These are phyloP conservation scores for Simplicillium aogashimaense DNA, from an alignment of 2,329 filamentous ascomycete species.

Conservation along the genomic window DNA sequence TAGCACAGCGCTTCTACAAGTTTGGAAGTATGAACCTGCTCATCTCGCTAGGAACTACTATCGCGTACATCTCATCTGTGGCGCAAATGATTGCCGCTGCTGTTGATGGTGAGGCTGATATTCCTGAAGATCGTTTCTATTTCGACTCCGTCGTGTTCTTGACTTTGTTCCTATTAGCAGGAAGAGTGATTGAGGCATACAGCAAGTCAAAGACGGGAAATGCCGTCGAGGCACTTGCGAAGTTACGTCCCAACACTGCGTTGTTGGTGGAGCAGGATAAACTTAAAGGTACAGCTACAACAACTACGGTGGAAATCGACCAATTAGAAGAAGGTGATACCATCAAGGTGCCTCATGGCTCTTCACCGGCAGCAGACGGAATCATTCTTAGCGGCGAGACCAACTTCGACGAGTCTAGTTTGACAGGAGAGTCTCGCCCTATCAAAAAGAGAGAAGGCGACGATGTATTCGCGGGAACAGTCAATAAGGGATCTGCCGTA, in stretches of 20 bases:
- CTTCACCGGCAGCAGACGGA: slow-evolving; percentile 79
- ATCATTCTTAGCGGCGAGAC: slow-evolving; percentile 51
- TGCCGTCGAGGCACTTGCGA: slow-evolving; percentile 70
- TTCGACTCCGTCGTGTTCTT: slow-evolving; percentile 92
- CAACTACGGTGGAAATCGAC: slow-evolving; percentile 45
- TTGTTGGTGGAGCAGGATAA: slow-evolving; percentile 48
- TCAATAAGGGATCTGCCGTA: slow-evolving; percentile 59
- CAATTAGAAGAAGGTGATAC: slow-evolving; percentile 65
- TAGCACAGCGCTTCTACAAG: slow-evolving; percentile 71
- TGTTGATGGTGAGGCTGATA: slow-evolving; percentile 27
- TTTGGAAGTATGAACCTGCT: slow-evolving; percentile 97
- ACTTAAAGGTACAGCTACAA: slow-evolving; percentile 22
- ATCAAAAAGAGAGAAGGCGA: slow-evolving; percentile 56
- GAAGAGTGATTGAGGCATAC: slow-evolving; percentile 74
- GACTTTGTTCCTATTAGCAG: slow-evolving; percentile 73
- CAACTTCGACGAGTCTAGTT: slow-evolving; percentile 78
- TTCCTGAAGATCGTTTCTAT: slow-evolving; percentile 51
- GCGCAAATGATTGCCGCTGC: slow-evolving; percentile 62
- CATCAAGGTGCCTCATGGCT: slow-evolving; percentile 67
- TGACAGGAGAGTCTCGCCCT: slow-evolving; percentile 68
- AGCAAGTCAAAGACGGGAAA: slow-evolving; percentile 87
- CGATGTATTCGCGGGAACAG: slow-evolving; percentile 60
- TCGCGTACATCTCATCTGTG: slow-evolving; percentile 78
- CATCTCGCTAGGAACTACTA: slow-evolving; percentile 77
- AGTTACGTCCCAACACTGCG: slow-evolving; percentile 68